phyloP scores from a whole-genome alignment of 805 yeast genomes.

The Saccharomyces jurei region DNA sequence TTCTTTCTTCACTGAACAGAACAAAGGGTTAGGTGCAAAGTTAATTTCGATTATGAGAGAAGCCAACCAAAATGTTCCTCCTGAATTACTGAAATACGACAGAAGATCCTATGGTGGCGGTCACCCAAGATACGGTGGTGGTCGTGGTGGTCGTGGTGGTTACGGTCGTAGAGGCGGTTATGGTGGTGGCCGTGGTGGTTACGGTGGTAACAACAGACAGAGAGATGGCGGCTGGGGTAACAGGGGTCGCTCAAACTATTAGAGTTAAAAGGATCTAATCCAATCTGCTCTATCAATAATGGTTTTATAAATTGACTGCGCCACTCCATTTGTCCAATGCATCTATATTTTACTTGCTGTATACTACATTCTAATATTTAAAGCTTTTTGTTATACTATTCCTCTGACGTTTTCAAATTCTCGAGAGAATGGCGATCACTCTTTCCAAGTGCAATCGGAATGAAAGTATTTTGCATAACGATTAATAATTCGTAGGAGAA shows the following conservation, averaged over 20 bases:
- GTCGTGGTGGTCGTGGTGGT: slow-evolving; percentile 39
- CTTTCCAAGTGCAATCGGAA: background rate
- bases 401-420: background rate
- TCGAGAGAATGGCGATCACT: background rate
- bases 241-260: slow-evolving; percentile 12
- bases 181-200: slow-evolving; percentile 31
- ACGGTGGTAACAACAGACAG: slow-evolving; percentile 22
- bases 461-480: background rate
- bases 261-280: slow-evolving; percentile 15
- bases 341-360: background rate
- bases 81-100: slow-evolving; percentile 66
- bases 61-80: slow-evolving; percentile 88
- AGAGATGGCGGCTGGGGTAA: slow-evolving; percentile 34
- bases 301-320: background rate
- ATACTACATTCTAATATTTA: background rate
- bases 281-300: background rate
- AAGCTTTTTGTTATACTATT: background rate
- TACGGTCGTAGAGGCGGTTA: slow-evolving; percentile 20
- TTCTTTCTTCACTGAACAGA: slow-evolving; percentile 81
- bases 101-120: slow-evolving; percentile 62
- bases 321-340: background rate
- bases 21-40: slow-evolving; percentile 83
- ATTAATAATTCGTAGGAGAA: background rate
- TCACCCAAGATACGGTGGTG: slow-evolving; percentile 40
- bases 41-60: slow-evolving; percentile 84